A percentile compares a stretch with the other conserved stretches of the same genome.
phyloP scores from a whole-genome alignment of 2,329 filamentous ascomycete species.

The Fusarium longipes region DNA sequence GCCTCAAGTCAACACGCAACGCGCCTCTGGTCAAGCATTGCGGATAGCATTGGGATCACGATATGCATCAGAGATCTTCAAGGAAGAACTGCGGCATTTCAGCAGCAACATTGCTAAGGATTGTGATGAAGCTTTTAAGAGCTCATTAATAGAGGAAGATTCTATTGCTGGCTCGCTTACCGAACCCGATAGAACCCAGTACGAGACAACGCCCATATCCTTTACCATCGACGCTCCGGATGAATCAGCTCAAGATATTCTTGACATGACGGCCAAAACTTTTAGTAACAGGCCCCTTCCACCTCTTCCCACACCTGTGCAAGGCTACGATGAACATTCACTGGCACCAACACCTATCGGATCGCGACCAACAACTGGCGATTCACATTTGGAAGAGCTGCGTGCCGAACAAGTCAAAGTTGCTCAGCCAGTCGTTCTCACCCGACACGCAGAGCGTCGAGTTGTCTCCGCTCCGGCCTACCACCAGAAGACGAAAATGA shows the following conservation, averaged over 20 bases:
- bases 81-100: conserved; percentile 84
- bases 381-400: conserved; percentile 42
- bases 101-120: conserved; percentile 88
- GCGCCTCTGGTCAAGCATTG: conserved; percentile 15
- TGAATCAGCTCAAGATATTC: conserved; percentile 28
- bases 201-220: conserved; percentile 57
- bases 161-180: conserved; percentile 51
- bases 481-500: conserved; percentile 53
- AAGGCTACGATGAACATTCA: conserved; percentile 28
- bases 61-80: conserved; percentile 56
- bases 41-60: conserved; percentile 28
- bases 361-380: conserved; percentile 43
- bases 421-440: conserved; percentile 49
- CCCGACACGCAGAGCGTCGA: conserved; percentile 57
- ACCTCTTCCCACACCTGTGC: conserved; percentile 55
- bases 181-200: conserved; percentile 48
- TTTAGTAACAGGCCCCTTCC: conserved; percentile 65
- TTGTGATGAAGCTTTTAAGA: conserved; percentile 92
- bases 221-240: conserved; percentile 53
- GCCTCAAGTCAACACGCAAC: conserved; percentile 12
- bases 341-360: conserved; percentile 32
- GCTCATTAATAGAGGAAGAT: conserved; percentile 61
- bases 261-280: conserved; percentile 45
- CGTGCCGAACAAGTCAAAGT: conserved; percentile 45
- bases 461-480: conserved; percentile 64